Evolutionary conservation across 169 alveolate species (phyloP).

Genomic region (Eimeria necatrix): DNA sequence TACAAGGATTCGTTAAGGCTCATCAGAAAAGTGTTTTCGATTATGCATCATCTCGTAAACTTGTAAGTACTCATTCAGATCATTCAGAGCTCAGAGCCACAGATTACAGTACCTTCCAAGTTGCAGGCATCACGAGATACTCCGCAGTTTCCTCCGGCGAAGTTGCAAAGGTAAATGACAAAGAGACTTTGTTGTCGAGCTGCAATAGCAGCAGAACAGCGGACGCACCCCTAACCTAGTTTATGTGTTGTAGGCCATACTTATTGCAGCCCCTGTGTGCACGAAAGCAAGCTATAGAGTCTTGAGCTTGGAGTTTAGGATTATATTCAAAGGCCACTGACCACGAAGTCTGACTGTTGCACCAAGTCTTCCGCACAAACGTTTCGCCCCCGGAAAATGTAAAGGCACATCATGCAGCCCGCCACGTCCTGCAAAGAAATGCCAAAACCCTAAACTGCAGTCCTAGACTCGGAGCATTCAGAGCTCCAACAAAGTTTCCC

Average conservation of each 20-base stretch:
- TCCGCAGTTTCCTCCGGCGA: constrained; percentile 14
- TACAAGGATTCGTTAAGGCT: too few relatives aligned
- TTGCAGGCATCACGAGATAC: constrained; percentile 18
- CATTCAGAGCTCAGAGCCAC: too few relatives aligned
- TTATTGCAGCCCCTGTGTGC: neutral
- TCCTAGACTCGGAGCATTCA: neutral
- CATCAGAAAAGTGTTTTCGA: too few relatives aligned
- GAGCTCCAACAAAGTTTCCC: neutral
- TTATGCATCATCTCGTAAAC: too few relatives aligned
- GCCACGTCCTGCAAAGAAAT: constrained; percentile 12
- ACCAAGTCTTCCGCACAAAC: neutral
- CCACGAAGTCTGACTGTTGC: constrained; percentile 32
- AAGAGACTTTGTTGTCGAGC: constrained; percentile 18
- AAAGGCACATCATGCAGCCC: constrained; percentile 55
- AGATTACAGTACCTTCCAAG: neutral
- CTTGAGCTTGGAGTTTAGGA: too few relatives aligned
- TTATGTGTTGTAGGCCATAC: neutral
- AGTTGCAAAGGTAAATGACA: constrained; percentile 3
- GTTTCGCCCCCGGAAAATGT: constrained; percentile 1
- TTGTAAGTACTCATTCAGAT: too few relatives aligned
- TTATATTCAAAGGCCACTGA: neutral
- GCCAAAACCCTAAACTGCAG: neutral
- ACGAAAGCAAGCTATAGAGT: too few relatives aligned
- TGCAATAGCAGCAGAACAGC: neutral
- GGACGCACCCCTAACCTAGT: neutral